Conservation (phyloP, 2,329 filamentous ascomycete genomes). For the Leptoxyphium fumago region DNA sequence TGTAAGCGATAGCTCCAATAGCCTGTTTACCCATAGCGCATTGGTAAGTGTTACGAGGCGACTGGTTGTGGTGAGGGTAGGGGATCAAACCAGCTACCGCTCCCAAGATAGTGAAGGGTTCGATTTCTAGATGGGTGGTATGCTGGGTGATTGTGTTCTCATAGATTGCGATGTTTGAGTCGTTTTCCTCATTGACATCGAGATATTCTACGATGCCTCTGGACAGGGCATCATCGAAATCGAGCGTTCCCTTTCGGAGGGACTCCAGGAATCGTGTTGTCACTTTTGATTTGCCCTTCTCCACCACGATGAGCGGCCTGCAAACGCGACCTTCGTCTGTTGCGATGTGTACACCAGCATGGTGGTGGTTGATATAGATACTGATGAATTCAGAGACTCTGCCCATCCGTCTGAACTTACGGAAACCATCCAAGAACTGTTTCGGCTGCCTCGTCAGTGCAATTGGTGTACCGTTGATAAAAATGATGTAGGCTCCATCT, state of each 20-base stretch:
- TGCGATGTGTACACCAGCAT: constrained; percentile 82
- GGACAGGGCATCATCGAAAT: constrained; percentile 87
- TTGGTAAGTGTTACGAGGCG: constrained; percentile 95
- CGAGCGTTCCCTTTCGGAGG: constrained; percentile 66
- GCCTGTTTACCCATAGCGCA: constrained; percentile 99
- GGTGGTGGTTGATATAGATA: constrained; percentile 88
- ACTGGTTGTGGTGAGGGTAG: constrained; percentile 98
- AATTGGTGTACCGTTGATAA: constrained; percentile 89
- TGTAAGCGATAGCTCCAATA: constrained; percentile 94
- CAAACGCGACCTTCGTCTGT: constrained; percentile 96
- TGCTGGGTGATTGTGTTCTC: constrained; percentile 69
- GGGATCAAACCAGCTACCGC: constrained; percentile 93
- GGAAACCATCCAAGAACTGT: constrained; percentile 70
- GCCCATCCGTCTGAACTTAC: constrained; percentile 73
- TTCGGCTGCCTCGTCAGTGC: constrained; percentile 78
- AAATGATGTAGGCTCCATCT: constrained; percentile 73
- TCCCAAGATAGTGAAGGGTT: constrained; percentile 91
- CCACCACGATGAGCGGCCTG: constrained; percentile 86
- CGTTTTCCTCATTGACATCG: constrained; percentile 97
- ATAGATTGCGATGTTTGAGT: constrained; percentile 81
- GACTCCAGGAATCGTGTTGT: constrained; percentile 64
- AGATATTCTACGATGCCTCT: constrained; percentile 89
- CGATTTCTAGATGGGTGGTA: constrained; percentile 92
- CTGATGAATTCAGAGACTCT: constrained; percentile 93
- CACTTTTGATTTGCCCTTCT: constrained; percentile 71